Evolutionary conservation across 139 green algal species (phyloP).

Genomic region (Zygnema circumcarinatum): DNA sequence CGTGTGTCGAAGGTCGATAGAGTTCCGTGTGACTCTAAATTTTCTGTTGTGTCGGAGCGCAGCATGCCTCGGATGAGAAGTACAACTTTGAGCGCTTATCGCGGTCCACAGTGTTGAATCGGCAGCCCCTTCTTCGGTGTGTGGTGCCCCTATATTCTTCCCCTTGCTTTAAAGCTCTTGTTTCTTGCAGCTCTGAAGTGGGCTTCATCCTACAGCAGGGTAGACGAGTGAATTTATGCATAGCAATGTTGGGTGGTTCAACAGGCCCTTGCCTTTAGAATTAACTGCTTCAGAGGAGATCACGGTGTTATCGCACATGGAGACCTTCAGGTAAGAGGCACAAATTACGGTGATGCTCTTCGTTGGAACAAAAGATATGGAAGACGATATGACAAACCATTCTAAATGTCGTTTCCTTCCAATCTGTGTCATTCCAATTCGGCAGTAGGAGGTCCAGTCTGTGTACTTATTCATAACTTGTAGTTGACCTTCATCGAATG

Average conservation of each 20-base stretch:
- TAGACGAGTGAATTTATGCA: background rate
- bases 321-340: slow-evolving; percentile 56
- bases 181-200: background rate
- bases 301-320: slow-evolving; percentile 58
- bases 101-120: slow-evolving; percentile 71
- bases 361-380: too few relatives aligned
- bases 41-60: too few relatives aligned
- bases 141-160: too few relatives aligned
- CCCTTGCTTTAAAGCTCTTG: background rate
- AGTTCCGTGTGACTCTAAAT: too few relatives aligned
- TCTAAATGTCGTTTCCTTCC: too few relatives aligned
- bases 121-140: slow-evolving; percentile 81
- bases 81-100: slow-evolving; percentile 90
- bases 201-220: background rate
- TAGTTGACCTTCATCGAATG: background rate
- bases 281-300: slow-evolving; percentile 69
- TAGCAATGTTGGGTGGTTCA: background rate
- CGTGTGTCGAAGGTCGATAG: too few relatives aligned
- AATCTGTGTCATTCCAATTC: slow-evolving; percentile 26
- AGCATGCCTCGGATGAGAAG: slow-evolving; percentile 88
- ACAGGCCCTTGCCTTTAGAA: slow-evolving; percentile 64
- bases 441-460: background rate
- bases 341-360: too few relatives aligned
- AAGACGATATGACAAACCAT: too few relatives aligned
- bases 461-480: slow-evolving; percentile 13